These are phyloP conservation scores for Lichtheimia ornata DNA, from an alignment of 371 early-diverging fungal species.

Conservation along the genomic window DNA sequence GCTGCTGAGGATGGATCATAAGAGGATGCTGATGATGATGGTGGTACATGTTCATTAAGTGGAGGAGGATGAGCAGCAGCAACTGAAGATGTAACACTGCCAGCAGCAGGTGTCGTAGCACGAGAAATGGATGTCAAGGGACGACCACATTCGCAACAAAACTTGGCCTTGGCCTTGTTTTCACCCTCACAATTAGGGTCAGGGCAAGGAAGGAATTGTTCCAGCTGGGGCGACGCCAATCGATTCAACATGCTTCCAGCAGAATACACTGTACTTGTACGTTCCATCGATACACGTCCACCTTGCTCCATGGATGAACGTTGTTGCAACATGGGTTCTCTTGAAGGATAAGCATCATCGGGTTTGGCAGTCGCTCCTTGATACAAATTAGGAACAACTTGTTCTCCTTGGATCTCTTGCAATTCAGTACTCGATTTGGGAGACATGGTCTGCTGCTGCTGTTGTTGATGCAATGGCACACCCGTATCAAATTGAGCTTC, in stretches of 20 bases:
- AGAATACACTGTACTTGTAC: constrained; percentile 22
- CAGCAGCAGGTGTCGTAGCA: constrained; percentile 41
- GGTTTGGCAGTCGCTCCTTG: neutral
- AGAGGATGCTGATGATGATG: neutral
- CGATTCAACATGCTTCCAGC: constrained; percentile 23
- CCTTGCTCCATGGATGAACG: constrained; percentile 1
- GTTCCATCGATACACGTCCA: constrained; percentile 3
- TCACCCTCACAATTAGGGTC: constrained; percentile 62
- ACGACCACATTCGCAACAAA: constrained; percentile 75
- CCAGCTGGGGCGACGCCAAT: constrained; percentile 26
- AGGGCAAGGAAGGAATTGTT: constrained; percentile 50
- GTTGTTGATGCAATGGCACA: constrained; percentile 2
- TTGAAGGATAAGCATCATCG: neutral
- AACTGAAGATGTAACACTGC: neutral
- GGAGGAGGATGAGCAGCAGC: neutral
- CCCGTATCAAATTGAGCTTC: constrained; percentile 4
- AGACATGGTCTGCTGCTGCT: neutral
- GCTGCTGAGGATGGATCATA: neutral
- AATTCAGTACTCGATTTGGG: neutral
- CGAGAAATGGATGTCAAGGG: constrained; percentile 46
- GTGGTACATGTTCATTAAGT: too few relatives aligned
- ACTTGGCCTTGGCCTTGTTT: constrained; percentile 68
- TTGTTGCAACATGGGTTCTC: neutral
- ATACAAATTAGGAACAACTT: neutral
- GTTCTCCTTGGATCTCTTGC: neutral